Conservation (phyloP, 2,329 filamentous ascomycete species). For the Cryphonectria parasitica region DNA sequence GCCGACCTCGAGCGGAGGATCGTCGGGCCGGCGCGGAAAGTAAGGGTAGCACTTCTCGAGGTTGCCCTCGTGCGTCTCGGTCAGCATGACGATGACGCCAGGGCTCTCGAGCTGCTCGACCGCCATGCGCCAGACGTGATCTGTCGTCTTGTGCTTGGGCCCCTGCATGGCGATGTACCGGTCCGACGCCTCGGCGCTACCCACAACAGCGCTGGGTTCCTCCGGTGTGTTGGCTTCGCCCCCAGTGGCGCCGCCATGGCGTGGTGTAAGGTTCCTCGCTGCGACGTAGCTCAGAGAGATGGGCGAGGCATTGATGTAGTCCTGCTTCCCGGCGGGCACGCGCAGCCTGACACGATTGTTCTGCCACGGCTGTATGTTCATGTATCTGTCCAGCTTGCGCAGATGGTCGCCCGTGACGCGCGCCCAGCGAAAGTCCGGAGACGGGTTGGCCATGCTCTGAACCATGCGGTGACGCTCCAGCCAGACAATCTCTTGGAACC, state of each 20-base stretch:
- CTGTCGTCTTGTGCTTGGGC: conserved; percentile 74
- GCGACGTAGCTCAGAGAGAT: conserved; percentile 58
- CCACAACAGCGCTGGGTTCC: not conserved
- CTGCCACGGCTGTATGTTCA: conserved; percentile 88
- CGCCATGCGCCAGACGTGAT: conserved; percentile 95
- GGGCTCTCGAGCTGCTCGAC: conserved; percentile 74
- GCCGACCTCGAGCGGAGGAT: conserved; percentile 61
- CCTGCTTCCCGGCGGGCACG: conserved; percentile 72
- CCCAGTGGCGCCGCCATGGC: not conserved
- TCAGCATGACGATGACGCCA: conserved; percentile 92
- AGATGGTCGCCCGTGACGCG: conserved; percentile 61
- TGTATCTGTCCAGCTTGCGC: conserved; percentile 76
- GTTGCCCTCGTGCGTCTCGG: conserved; percentile 78
- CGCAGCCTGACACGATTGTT: conserved; percentile 81
- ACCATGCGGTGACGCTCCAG: conserved; percentile 54
- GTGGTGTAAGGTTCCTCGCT: conserved; percentile 35
- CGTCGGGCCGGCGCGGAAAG: conserved; percentile 67
- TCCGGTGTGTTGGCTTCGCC: not conserved
- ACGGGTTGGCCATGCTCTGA: conserved; percentile 44
- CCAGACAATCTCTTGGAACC: conserved; percentile 59
- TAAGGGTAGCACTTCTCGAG: conserved; percentile 89
- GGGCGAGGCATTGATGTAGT: conserved; percentile 84
- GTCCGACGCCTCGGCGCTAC: conserved; percentile 42
- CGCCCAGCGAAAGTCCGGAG: conserved; percentile 46
- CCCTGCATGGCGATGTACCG: conserved; percentile 93